Base-by-base conservation (phyloP, 129 eudicot genomes). In the Flaveria sonorensis region DNA sequence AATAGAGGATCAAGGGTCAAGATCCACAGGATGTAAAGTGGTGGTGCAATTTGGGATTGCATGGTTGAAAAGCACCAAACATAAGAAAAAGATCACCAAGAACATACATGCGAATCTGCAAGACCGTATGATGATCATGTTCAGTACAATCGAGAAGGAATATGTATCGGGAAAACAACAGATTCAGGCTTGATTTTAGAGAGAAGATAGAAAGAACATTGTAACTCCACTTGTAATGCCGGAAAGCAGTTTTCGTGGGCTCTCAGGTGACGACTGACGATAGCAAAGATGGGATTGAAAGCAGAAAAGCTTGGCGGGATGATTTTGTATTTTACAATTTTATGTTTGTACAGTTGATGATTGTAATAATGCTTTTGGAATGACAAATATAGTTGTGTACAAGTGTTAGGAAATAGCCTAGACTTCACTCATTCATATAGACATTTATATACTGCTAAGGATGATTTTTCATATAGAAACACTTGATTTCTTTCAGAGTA, bases 81-180 rank as follows among this genome's bases (percentile, higher is more conserved):
- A 94, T 67, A 88, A 91, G 86, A 94, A 94, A 79, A 83, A 88
- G 85, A 86, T 89, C 55, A 87, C 96, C 12, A 94, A 86, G 74
- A 94, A 94, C 89, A 88, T 94, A 28, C 69, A 74, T 1, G 81
- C 84, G n/a, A 87, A 87, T 86, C 83, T 94, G 72, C 93, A 86
- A 83, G 93, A 89, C 21, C 93, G 97, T 21, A 86, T 94, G 64
- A 87, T 39, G 84, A 83, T 87, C 53, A 89, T 94, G 97, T 91
- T 91, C 52, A 87, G 97, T 70, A 81, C 84, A 48, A 73, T 94
- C 60, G 99, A 94, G 88, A 94, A 91, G 86, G 96, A 94, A 81
- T 89, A 73, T 65, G 90, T 77, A 50, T 77, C 88, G 2, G 87
- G 74, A 63, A 77, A 83, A 63, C 75, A 83, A 57, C 28, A 71